Evolutionary conservation across 495 filamentous ascomycete genomes (phyloP).

Genomic region (Cairneyella variabilis): DNA sequence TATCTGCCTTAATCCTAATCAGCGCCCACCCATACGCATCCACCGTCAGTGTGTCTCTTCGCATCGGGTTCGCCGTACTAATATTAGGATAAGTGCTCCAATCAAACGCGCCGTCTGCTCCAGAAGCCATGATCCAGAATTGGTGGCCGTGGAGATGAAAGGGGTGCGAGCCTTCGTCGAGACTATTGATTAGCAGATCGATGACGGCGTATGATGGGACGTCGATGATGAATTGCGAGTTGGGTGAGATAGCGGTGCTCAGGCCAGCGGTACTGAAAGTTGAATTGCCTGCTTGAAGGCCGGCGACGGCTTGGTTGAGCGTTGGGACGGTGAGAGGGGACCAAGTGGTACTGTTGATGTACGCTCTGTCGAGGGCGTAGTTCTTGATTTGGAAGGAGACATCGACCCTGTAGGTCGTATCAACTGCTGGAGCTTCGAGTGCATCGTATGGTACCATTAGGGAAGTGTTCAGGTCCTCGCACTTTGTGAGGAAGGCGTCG

Average conservation of each 20-base stretch:
- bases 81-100: constrained; percentile 30
- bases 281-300: constrained; percentile 8
- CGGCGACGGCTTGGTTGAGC: constrained; percentile 59
- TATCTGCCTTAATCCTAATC: constrained; percentile 56
- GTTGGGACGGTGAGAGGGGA: constrained; percentile 88
- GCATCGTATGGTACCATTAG: constrained; percentile 4
- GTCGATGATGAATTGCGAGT: constrained; percentile 37
- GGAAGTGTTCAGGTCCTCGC: constrained; percentile 7
- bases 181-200: constrained; percentile 77
- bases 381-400: constrained; percentile 12
- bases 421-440: constrained; percentile 1
- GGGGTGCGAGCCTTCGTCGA: constrained; percentile 54
- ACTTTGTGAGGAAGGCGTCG: neutral
- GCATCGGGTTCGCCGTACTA: constrained; percentile 42
- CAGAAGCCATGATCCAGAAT: constrained; percentile 67
- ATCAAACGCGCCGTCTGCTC: constrained; percentile 33
- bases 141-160: constrained; percentile 68
- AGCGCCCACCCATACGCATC: constrained; percentile 52
- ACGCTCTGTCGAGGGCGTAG: constrained; percentile 9
- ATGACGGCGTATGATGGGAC: constrained; percentile 55
- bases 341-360: constrained; percentile 55
- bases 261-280: constrained; percentile 1
- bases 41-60: constrained; percentile 54
- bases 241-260: constrained; percentile 38
- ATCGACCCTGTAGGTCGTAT: constrained; percentile 5